Evolutionary conservation across 768 basidiomycete species (phyloP), one percentile per base, ranked within the genome.

Genomic region (Clitopilus passeckerianus): DNA sequence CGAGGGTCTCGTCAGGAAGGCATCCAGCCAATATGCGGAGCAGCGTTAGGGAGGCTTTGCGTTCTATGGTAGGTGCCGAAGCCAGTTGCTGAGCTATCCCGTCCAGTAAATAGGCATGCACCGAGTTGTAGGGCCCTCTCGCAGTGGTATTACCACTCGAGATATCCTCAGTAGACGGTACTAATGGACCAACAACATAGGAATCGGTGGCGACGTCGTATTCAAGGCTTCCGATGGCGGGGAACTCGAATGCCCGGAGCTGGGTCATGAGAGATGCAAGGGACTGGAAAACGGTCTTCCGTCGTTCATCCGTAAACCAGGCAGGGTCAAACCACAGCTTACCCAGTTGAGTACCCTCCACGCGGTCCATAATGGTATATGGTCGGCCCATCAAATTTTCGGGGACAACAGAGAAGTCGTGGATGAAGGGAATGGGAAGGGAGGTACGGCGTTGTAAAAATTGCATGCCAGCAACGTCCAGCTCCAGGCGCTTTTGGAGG

Each of bases 1-100:
- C 67, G 50, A 66, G 59, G n/a, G 62, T 57, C 9, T 24, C 6
- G 58, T 67, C 59, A 2, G 64, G 63, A 6, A 70, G 27, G 58
- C 59, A 55, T 27, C 33, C 37, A 57, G 57, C 59, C 54, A 60
- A 56, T 56, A 63, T 34, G 16, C 57, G 59, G 0, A 54, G 44
- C n/a, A 43, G 43, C 16, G 58, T 20, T 23, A 65, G 55, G n/a
- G 54, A 56, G 12, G 44, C 34, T 50, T 53, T 41, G 24, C 35
- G 37, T 53, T 6, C n/a, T 24, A 54, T 60, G 24, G 54, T 50
- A 55, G 35, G 57, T 15, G 30, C 59, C 44, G 27, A 14, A 18
- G 8, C 54, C 54, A 52, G 53, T 58, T 34, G 54, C 34, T 23
- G 57, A 15, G 33, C 53, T 50, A 20, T 50, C 46, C 22, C 46